Conservation (phyloP, 164 flowering plant genomes). For the Aristolochia contorta region DNA sequence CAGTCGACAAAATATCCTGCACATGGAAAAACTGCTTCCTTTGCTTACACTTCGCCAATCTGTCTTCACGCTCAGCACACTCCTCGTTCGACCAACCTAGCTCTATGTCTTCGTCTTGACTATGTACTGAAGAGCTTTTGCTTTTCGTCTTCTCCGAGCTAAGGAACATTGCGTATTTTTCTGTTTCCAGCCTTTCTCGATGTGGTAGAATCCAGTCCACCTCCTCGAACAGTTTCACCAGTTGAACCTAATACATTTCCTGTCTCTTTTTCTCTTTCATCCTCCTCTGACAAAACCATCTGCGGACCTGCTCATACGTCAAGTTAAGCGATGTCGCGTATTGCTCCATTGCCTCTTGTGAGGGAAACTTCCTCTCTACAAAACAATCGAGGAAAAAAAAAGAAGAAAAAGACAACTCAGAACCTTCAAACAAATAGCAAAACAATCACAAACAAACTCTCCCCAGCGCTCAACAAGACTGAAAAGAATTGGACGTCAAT, state of each 20-base stretch:
- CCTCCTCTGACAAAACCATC: conserved; percentile 58
- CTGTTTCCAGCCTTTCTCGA: conserved; percentile 8
- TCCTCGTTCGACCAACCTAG: not conserved
- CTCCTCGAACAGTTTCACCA: conserved; percentile 10
- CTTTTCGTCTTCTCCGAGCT: conserved; percentile 2
- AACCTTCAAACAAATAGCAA: not conserved
- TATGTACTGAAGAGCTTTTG: conserved; percentile 11
- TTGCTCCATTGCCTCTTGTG: conserved; percentile 29
- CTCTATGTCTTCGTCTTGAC: not conserved
- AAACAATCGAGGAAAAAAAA: not conserved
- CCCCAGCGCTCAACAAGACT: not conserved
- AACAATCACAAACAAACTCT: not conserved
- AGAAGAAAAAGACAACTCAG: not conserved
- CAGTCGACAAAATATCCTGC: conserved; percentile 46
- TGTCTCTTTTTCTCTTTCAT: conserved; percentile 35
- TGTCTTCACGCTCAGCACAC: conserved; percentile 3
- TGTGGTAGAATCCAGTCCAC: not conserved
- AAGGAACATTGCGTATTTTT: conserved; percentile 5
- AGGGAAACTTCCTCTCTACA: conserved; percentile 45
- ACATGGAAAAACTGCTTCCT: conserved; percentile 12
- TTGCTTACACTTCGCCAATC: conserved; percentile 6
- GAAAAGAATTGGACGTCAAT: too few relatives aligned
- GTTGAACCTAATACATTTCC: conserved; percentile 1
- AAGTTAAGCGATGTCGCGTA: conserved; percentile 35
- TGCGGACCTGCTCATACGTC: conserved; percentile 49